Base-by-base conservation (phyloP, 306 rosid genomes). In the Inga oerstediana region DNA sequence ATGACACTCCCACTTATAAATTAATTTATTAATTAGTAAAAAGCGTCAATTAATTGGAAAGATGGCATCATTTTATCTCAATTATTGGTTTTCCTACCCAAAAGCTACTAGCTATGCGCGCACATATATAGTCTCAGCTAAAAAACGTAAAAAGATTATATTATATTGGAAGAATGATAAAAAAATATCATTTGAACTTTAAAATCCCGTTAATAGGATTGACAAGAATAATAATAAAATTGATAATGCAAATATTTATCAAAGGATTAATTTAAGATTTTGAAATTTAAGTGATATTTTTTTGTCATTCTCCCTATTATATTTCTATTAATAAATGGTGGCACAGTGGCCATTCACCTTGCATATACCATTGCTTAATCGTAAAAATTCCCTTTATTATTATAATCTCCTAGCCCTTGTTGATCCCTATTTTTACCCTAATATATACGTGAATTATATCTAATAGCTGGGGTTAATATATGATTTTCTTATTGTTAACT, bases 61-160 rank as follows among this genome's bases (percentile, higher is more conserved):
- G 56, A 52, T 75, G 58, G 58, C 83, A 85, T 76, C 59, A 79
- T 79, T 75, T 75, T 72, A 71, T 45, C 80, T 84, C 72, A 84
- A 82, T 84, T 79, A 84, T 82, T 87, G 85, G 61, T 20, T 64
- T 22, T 44, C 52, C 32, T 41, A 41, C 30, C 19, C 27, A 10
- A 6, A 70, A 70, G 49, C 52, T 67, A 65, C 41, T 64, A 12
- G 12, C 30, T 24, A 0, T 59, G 9, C 22, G 0, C 17, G 14
- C 17, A 51, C 10, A 51, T 16, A 17, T 52, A 17, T 52, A 8
- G 10, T 59, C 15, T 10, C 14, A 8, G 41, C 41, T 64, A 32
- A 64, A 64, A 30, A 13, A 14, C 41, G 8, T 64, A 32, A 64
- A 39, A 64, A 12, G 14, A 14, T 64, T 62, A 22, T 62, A 62